Conservation (phyloP, 2,329 filamentous ascomycete genomes). For the Biscogniauxia marginata region DNA sequence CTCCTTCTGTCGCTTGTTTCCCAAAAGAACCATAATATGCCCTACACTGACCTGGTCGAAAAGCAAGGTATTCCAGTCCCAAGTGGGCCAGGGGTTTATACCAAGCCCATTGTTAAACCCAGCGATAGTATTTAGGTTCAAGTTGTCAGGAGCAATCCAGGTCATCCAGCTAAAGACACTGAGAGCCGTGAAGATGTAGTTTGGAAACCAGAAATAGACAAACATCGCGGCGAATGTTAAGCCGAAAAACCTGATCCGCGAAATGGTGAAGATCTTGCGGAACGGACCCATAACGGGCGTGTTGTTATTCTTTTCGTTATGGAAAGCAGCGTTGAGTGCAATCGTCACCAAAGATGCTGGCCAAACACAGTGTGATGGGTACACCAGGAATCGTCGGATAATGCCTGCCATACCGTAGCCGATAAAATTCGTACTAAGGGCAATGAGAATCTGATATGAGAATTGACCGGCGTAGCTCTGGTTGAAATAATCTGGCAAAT, state of each 20-base stretch:
- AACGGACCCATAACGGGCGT: slow-evolving; percentile 38
- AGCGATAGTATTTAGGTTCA: slow-evolving; percentile 30
- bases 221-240: slow-evolving; percentile 46
- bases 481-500: slow-evolving; percentile 49
- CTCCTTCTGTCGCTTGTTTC: neutral
- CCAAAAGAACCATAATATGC: neutral
- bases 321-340: slow-evolving; percentile 47
- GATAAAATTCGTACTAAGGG: slow-evolving; percentile 52
- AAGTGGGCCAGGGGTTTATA: slow-evolving; percentile 38
- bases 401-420: slow-evolving; percentile 54
- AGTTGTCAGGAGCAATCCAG: slow-evolving; percentile 46
- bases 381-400: slow-evolving; percentile 48
- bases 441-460: slow-evolving; percentile 50
- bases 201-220: slow-evolving; percentile 51
- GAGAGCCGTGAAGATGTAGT: slow-evolving; percentile 47
- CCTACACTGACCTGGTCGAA: slow-evolving; percentile 13
- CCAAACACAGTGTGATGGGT: slow-evolving; percentile 50
- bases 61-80: slow-evolving; percentile 39
- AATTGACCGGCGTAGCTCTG: slow-evolving; percentile 48
- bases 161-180: slow-evolving; percentile 51
- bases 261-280: slow-evolving; percentile 39
- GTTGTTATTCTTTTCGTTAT: slow-evolving; percentile 39
- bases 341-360: slow-evolving; percentile 47
- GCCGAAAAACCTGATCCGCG: slow-evolving; percentile 46
- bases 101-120: slow-evolving; percentile 36